A percentile compares a stretch with the other conserved stretches of the same genome.
phyloP scores from a whole-genome alignment of 352 stramenopile species.

The Phytophthora podocarpi region DNA sequence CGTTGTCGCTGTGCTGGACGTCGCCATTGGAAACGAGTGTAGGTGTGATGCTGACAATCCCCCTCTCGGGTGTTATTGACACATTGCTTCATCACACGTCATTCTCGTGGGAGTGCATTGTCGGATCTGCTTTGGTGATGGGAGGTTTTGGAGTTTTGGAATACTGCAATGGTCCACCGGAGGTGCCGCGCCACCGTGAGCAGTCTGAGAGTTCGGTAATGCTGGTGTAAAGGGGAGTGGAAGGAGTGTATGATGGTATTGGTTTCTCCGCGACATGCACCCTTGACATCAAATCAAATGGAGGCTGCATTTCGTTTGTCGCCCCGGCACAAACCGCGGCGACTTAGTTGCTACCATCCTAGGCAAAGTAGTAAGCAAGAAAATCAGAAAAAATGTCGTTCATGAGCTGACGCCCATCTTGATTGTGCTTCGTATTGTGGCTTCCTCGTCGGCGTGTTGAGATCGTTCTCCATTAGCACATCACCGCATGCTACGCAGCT shows the following conservation, averaged over 20 bases:
- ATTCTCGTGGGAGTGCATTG: constrained; percentile 53
- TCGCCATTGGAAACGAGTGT: constrained; percentile 61
- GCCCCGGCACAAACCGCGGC: background rate
- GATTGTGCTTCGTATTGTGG: too few species aligned
- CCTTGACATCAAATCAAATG: background rate
- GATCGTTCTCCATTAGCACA: too few species aligned
- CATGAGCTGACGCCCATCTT: too few species aligned
- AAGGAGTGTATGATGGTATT: background rate
- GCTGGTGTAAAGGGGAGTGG: background rate
- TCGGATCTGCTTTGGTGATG: constrained; percentile 55
- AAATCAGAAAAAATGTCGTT: background rate
- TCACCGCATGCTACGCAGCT: too few species aligned
- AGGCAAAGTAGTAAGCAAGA: background rate
- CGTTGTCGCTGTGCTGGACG: constrained; percentile 56
- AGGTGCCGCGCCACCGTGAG: background rate
- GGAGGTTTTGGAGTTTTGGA: constrained; percentile 53
- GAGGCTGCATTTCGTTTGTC: constrained; percentile 16
- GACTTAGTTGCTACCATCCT: background rate
- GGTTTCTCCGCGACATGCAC: background rate
- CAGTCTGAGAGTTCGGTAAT: background rate
- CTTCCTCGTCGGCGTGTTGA: too few species aligned
- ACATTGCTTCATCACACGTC: constrained; percentile 42
- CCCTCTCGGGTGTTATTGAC: constrained; percentile 51
- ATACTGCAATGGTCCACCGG: constrained; percentile 17
- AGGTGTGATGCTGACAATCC: constrained; percentile 64